Base-by-base conservation (phyloP, 345 rosid genomes). In the Salix purpurea region DNA sequence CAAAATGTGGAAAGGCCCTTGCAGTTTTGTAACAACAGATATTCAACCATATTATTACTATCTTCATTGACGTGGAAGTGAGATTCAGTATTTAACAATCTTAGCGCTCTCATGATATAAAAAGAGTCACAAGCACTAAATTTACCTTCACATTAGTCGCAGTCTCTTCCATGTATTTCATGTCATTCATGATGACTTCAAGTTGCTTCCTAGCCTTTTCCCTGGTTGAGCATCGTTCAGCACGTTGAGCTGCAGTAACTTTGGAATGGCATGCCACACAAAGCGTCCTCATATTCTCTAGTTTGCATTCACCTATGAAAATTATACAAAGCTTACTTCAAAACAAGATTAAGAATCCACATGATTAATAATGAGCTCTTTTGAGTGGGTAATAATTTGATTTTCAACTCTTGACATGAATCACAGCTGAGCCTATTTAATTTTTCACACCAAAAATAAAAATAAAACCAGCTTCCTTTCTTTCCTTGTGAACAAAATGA, bases 231-330 rank as follows among this genome's bases (percentile, higher is more conserved):
- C 85, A 84, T 18, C 94, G 86, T 79, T 92, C 98, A 72, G 81
- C 87, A 14, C 91, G 82, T 79, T 90, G 99, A 62, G 79, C 92
- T 18, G 87, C 87, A 40, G 99, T 91, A 40, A 93, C 96, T 78
- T 89, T 90, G 52, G 79, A 83, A 82, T 95, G 99, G 78, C 99
- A 95, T 60, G 96, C 92, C 76, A 91, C 96, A 76, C 97, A 93
- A 16, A 93, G 94, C 67, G 97, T 95, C 88, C 97, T 87, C 97
- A 94, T 87, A 82, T 95, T 95, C 85, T 92, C 97, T 77, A 93
- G 86, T 83, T 83, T 86, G 85, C 99, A 92, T 80, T 95, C 99
- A 46, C 97, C 97, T 95, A 72, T 54, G 70, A 58, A 69, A 73
- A 67, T 73, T 79, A 44, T 81, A 60, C 18, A 39, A 36, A 19